Percentiles rank a stretch among this genome's conserved stretches.
These are phyloP conservation scores for Pichia sp. DNA, from an alignment of 1,139 yeast genomes.

Conservation along the genomic window DNA sequence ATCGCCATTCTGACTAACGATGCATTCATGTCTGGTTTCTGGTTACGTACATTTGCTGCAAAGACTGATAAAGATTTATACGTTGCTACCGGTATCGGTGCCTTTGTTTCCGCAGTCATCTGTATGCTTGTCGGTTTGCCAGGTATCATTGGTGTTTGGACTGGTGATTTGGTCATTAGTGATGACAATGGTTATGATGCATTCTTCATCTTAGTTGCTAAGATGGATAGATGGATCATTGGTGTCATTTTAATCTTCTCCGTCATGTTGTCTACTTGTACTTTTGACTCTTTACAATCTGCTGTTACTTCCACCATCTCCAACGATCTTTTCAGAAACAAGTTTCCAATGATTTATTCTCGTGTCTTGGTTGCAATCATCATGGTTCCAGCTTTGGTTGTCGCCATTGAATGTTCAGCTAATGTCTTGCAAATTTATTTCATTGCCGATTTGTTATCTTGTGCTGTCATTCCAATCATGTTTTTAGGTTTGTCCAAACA, in stretches of 20 bases:
- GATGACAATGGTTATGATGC: constrained; percentile 63
- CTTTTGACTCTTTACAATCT: constrained; percentile 86
- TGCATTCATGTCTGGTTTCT: constrained; percentile 86
- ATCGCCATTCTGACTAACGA: constrained; percentile 91
- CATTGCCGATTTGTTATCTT: constrained; percentile 86
- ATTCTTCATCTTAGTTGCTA: constrained; percentile 64
- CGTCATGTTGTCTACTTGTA: constrained; percentile 76
- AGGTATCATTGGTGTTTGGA: constrained; percentile 91
- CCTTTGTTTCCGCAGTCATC: constrained; percentile 60
- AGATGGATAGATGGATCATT: constrained; percentile 86
- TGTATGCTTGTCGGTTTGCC: constrained; percentile 76
- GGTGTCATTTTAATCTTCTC: constrained; percentile 80
- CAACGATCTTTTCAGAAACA: constrained; percentile 86
- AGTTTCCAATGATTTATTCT: constrained; percentile 60
- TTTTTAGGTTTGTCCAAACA: constrained; percentile 71
- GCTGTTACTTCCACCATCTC: constrained; percentile 89
- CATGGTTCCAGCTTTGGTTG: constrained; percentile 82
- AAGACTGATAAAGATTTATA: constrained; percentile 70
- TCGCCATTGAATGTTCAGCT: constrained; percentile 78
- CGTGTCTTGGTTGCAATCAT: constrained; percentile 72
- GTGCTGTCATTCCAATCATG: constrained; percentile 83
- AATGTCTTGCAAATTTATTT: constrained; percentile 83
- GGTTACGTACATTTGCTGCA: constrained; percentile 94
- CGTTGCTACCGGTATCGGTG: constrained; percentile 75
- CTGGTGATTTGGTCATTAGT: constrained; percentile 63